Percentiles rank a stretch among this genome's conserved stretches.
These are phyloP conservation scores for Trametes versicolor DNA, from an alignment of 1,284 basidiomycete species.

Conservation along the genomic window DNA sequence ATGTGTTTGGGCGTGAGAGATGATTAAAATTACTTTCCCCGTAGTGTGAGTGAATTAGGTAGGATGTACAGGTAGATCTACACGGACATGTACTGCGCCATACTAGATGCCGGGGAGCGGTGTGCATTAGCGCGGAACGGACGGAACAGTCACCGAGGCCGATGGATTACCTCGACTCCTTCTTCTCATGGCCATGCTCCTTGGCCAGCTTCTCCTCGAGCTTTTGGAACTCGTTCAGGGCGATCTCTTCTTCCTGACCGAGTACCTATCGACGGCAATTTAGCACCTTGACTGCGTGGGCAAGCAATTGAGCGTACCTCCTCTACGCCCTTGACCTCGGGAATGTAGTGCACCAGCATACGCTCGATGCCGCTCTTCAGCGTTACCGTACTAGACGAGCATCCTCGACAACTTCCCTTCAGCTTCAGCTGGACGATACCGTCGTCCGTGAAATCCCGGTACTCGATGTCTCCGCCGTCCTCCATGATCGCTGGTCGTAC, in stretches of 20 bases:
- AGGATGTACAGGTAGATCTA: slow-evolving; percentile 29
- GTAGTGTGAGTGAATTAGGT: slow-evolving; percentile 14
- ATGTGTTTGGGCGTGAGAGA: slow-evolving; percentile 15
- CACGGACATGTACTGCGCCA: slow-evolving; percentile 80
- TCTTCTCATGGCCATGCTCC: slow-evolving; percentile 50
- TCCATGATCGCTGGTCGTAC: slow-evolving; percentile 98
- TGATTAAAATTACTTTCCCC: not conserved
- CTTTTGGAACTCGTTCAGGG: slow-evolving; percentile 92
- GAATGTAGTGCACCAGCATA: slow-evolving; percentile 99
- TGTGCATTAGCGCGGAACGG: slow-evolving; percentile 7
- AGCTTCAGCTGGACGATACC: slow-evolving; percentile 80
- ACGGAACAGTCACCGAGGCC: not conserved
- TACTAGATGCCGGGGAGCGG: slow-evolving; percentile 49
- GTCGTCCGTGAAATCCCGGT: slow-evolving; percentile 76
- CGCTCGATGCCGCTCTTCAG: slow-evolving; percentile 96
- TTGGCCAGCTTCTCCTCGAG: slow-evolving; percentile 81
- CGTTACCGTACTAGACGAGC: slow-evolving; percentile 92
- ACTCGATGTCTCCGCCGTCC: slow-evolving; percentile 92
- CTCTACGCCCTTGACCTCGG: slow-evolving; percentile 97
- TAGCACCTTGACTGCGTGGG: not conserved
- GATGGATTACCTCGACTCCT: slow-evolving; percentile 52
- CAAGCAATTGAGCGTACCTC: slow-evolving; percentile 66
- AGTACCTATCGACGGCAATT: slow-evolving; percentile 65
- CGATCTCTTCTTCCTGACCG: slow-evolving; percentile 91
- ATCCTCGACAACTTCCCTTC: slow-evolving; percentile 97